Percentiles rank a stretch among this genome's conserved stretches.
phyloP scores from a whole-genome alignment of 2,329 filamentous ascomycete species.

The Alternaria sp. region DNA sequence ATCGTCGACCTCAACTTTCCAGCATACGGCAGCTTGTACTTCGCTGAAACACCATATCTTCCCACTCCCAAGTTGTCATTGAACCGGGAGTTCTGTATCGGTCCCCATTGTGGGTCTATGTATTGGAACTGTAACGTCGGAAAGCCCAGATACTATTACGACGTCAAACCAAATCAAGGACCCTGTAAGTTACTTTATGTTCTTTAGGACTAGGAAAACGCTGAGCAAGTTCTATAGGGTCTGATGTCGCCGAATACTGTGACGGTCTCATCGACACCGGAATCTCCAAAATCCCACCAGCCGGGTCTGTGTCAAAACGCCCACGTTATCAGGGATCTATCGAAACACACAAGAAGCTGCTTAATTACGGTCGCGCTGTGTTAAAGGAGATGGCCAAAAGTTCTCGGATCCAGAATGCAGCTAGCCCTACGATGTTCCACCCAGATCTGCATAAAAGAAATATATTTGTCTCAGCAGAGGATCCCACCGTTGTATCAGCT shows the following conservation, averaged over 20 bases:
- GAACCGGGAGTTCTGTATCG: slow-evolving; percentile 40
- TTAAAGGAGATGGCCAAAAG: slow-evolving; percentile 43
- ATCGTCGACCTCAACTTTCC: slow-evolving; percentile 49
- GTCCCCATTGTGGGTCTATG: slow-evolving; percentile 40
- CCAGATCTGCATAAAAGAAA: slow-evolving; percentile 55
- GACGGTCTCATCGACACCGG: slow-evolving; percentile 53
- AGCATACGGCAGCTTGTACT: slow-evolving; percentile 50
- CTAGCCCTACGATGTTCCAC: slow-evolving; percentile 50
- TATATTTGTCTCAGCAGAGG: slow-evolving; percentile 54
- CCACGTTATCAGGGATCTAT: slow-evolving; percentile 51
- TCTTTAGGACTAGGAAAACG: slow-evolving; percentile 16
- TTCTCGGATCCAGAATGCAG: slow-evolving; percentile 37
- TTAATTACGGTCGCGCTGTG: slow-evolving; percentile 41
- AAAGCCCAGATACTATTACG: slow-evolving; percentile 48
- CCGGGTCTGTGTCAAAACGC: slow-evolving; percentile 24
- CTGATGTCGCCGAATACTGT: slow-evolving; percentile 44
- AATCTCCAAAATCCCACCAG: slow-evolving; percentile 48
- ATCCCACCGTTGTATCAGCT: slow-evolving; percentile 50
- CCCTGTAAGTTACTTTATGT: slow-evolving; percentile 49
- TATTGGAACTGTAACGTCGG: slow-evolving; percentile 45
- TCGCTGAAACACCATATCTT: slow-evolving; percentile 32
- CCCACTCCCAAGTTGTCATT: slow-evolving; percentile 21
- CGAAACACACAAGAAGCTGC: slow-evolving; percentile 45
- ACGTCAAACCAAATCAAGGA: slow-evolving; percentile 47
- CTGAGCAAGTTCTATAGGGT: slow-evolving; percentile 44